Evolutionary conservation across 805 yeast species (phyloP).

Genomic region (Grigorovia transvaalensis): DNA sequence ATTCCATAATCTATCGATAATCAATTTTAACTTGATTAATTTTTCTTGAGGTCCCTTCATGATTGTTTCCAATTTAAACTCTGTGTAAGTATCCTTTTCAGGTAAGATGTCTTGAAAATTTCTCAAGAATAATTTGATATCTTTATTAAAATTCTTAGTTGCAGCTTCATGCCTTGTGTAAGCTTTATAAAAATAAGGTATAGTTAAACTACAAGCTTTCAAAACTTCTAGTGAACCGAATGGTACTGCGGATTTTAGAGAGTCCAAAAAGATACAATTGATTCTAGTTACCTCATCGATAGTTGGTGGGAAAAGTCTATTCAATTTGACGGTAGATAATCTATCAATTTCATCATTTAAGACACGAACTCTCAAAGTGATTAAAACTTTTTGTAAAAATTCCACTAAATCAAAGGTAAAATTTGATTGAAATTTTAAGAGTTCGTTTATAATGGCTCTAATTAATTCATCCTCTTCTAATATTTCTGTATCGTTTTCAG

Average conservation of each 20-base stretch:
- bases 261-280: conserved; percentile 73
- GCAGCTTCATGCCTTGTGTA: conserved; percentile 93
- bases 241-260: conserved; percentile 54
- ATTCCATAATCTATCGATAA: conserved; percentile 50
- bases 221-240: conserved; percentile 68
- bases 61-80: conserved; percentile 46
- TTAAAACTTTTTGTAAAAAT: conserved; percentile 65
- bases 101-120: conserved; percentile 25
- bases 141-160: conserved; percentile 48
- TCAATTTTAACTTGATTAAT: conserved; percentile 57
- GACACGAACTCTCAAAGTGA: conserved; percentile 66
- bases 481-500: conserved; percentile 24
- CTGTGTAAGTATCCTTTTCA: conserved; percentile 31
- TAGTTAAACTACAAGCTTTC: conserved; percentile 68
- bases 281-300: conserved; percentile 88
- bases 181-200: conserved; percentile 88
- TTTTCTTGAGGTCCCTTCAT: conserved; percentile 59
- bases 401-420: conserved; percentile 63
- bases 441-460: conserved; percentile 51
- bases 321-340: conserved; percentile 54
- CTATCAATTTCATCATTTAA: conserved; percentile 43
- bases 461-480: conserved; percentile 33
- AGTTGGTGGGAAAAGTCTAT: conserved; percentile 84
- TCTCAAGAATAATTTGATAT: conserved; percentile 35
- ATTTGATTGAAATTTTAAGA: conserved; percentile 61